A percentile compares a stretch with the other conserved stretches of the same genome.
Conservation (phyloP, 1,139 yeast genomes). For the Yamadazyma siamensis region DNA sequence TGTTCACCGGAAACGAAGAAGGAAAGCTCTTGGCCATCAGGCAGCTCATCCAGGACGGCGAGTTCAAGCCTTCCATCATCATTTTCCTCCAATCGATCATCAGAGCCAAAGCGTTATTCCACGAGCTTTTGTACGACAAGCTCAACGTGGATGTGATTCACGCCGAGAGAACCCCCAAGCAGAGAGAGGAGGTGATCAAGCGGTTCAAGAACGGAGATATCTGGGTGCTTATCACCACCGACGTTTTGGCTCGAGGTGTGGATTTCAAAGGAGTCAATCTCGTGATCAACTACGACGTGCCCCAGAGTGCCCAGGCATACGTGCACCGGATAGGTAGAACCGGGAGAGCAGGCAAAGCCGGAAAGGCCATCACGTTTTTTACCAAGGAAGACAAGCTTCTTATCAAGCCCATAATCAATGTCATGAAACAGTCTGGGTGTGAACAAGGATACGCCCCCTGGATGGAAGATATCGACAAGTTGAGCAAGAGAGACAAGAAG, state of each 20-base stretch:
- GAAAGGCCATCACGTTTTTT: conserved; percentile 87
- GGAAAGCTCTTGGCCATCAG: conserved; percentile 91
- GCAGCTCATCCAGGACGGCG: conserved; percentile 81
- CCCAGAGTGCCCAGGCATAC: conserved; percentile 89
- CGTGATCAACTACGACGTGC: conserved; percentile 95
- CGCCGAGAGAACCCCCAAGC: conserved; percentile 88
- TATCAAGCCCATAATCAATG: conserved; percentile 82
- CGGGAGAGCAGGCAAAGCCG: conserved; percentile 89
- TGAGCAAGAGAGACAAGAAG: conserved; percentile 65
- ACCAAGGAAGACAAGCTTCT: conserved; percentile 82
- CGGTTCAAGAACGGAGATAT: conserved; percentile 84
- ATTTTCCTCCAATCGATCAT: conserved; percentile 89
- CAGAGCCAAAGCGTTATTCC: conserved; percentile 92
- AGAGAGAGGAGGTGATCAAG: conserved; percentile 82
- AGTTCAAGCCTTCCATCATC: conserved; percentile 87
- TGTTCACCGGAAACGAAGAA: conserved; percentile 90
- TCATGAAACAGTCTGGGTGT: conserved; percentile 91
- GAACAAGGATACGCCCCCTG: conserved; percentile 65
- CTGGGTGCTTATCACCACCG: conserved; percentile 97
- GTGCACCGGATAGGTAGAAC: conserved; percentile 99
- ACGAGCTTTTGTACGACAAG: conserved; percentile 86
- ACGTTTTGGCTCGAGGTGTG: conserved; percentile 93
- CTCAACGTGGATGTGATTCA: conserved; percentile 94
- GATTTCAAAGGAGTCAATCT: conserved; percentile 95
- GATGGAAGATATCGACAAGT: conserved; percentile 76